Conservation (phyloP, 495 filamentous ascomycete genomes). For the Lichenothelia convexa region DNA sequence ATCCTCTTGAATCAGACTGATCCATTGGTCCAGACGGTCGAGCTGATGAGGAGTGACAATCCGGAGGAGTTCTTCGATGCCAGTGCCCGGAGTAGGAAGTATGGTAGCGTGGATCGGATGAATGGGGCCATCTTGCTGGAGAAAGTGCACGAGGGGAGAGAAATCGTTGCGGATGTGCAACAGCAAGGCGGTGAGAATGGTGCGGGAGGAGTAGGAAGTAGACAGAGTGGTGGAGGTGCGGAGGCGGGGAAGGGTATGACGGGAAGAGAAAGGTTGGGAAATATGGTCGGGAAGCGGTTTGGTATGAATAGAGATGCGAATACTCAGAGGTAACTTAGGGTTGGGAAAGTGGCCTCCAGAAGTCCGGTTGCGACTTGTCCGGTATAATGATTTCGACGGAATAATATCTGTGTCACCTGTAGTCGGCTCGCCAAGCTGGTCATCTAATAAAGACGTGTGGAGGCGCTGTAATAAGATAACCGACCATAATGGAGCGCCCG, state of each 20-base stretch:
- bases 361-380: too few relatives aligned
- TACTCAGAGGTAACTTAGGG: too few relatives aligned
- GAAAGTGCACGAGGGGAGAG: constrained; percentile 34
- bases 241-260: neutral
- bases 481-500: too few relatives aligned
- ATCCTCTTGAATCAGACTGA: constrained; percentile 75
- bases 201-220: neutral
- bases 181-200: neutral
- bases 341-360: too few relatives aligned
- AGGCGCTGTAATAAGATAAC: too few relatives aligned
- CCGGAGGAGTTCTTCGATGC: constrained; percentile 91
- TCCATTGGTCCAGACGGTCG: constrained; percentile 78
- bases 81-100: constrained; percentile 71
- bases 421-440: too few relatives aligned
- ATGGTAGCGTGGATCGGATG: constrained; percentile 74
- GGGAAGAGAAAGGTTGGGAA: too few relatives aligned
- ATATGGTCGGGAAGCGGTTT: too few relatives aligned
- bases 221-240: neutral
- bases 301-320: too few relatives aligned
- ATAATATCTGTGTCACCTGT: too few relatives aligned
- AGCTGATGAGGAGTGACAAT: constrained; percentile 71
- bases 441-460: too few relatives aligned
- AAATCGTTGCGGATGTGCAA: neutral
- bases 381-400: too few relatives aligned
- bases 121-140: constrained; percentile 74